Evolutionary conservation across 2,329 filamentous ascomycete species (phyloP), one percentile per base, ranked within the genome.

Genomic region (Exophiala sideris): DNA sequence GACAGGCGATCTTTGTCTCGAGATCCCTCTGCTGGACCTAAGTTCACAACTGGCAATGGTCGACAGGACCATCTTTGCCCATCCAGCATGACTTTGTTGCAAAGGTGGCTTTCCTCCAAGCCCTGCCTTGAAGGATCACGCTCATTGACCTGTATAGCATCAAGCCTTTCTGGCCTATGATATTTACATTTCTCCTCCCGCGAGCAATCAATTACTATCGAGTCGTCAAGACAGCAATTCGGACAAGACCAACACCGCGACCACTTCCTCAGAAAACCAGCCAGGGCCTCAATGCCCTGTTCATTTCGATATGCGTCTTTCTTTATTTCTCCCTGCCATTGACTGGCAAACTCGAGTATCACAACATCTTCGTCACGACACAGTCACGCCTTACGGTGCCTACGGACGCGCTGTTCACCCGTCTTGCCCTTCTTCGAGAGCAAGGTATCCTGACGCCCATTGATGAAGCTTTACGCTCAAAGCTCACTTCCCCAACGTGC

Each of bases 361-460:
- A 89, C 68, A 96, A 96, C 73, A 76, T 97, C 70, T 96, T 97
- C 77, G 67, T 71, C 29, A 71, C 77, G 14, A 96, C 92, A 1
- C 78, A 84, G 52, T 94, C 89, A 47, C 88, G 91, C 33, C 83
- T 97, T 14, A 88, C 91, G 65, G 92, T 88, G 39, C 85, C 90
- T n/a, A 86, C 83, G 39, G 88, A 92, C 66, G 85, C 95, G 33
- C 79, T 97, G 57, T 94, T 96, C 71, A 83, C 81, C 55, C 88
- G 92, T 12, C 79, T 97, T 8, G 71, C 76, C 1, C 65, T 69
- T 4, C 52, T 67, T 35, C 72, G 73, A 12, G 71, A 73, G 0
- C 62, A 68, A 5, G 70, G 70, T 14, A 67, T 69, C 12, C 70
- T 80, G 50, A 78, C 73, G 2, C 61, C 65, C 0, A 68, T 69